Evolutionary conservation across 2,329 filamentous ascomycete genomes (phyloP), one percentile per base, ranked within the genome.

Genomic region (Colletotrichum musicola): DNA sequence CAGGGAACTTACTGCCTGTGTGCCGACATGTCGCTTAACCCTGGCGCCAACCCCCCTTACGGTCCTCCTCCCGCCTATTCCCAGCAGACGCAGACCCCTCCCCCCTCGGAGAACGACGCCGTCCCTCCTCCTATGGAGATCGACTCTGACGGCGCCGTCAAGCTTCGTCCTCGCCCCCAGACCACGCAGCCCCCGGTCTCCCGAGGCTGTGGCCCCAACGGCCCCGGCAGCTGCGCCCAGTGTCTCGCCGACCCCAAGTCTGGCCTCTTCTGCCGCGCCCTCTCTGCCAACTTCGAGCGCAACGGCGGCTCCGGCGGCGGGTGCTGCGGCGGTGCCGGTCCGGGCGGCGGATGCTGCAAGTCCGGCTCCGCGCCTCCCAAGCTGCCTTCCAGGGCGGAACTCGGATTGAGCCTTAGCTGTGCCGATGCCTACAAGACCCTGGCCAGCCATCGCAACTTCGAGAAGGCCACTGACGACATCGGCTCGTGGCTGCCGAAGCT

Each of bases 1-100:
- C 92, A 95, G 68, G 92, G 92, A 4, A 94, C 91, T 0, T 93
- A 93, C 73, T 96, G 93, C 75, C 89, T 94, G 72, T 96, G 93
- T 78, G 93, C 92, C 25, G 93, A 95, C 25, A 76, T 82, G 70
- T 20, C 67, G 16, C 56, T 68, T 50, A 65, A 62, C 13, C 54
- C 56, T 10, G 54, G 62, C 16, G 51, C 65, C 54, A 68, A 47
- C 16, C 58, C 64, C 30, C 44, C 65, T 9, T 65, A 62, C 42
- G 64, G 53, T 10, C 72, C 77, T 38, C 75, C 77, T 40, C 74
- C 76, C 12, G 69, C 71, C 13, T 71, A 64, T 44, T 71, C 64
- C 14, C 71, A 72, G 62, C 66, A 87, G 77, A 84, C 82, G 35
- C 84, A 86, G 70, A 89, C 87, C 3, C 87, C 87, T 12, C 87